phyloP scores from a whole-genome alignment of 2,329 filamentous ascomycete species.

The Metarhizium guizhouense region DNA sequence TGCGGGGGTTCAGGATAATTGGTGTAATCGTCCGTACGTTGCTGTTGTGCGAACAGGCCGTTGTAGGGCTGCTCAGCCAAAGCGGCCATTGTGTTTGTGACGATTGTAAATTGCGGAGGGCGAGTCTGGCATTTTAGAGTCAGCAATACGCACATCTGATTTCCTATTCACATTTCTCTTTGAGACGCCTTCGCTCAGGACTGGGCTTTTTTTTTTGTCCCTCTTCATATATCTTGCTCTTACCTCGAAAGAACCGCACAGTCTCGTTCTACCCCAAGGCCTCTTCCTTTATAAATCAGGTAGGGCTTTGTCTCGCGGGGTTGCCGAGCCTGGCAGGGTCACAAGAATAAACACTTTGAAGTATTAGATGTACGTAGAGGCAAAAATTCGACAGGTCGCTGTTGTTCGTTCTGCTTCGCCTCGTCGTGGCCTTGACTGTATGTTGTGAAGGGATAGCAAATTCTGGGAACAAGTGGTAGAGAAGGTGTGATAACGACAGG shows the following conservation, averaged over 20 bases:
- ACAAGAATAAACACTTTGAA: background rate
- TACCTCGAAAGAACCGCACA: background rate
- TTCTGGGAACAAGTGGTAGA: background rate
- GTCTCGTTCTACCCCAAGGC: background rate
- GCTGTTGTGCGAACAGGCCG: slow-evolving; percentile 10
- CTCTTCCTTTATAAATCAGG: background rate
- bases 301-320: background rate
- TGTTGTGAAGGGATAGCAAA: background rate
- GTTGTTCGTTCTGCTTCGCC: background rate
- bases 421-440: background rate
- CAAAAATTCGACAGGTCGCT: too few relatives aligned
- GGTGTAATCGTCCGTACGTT: slow-evolving; percentile 29
- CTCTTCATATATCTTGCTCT: background rate
- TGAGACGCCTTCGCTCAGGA: too few relatives aligned
- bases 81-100: slow-evolving; percentile 1
- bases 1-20: slow-evolving; percentile 39
- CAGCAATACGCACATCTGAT: background rate
- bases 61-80: slow-evolving; percentile 2
- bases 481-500: background rate
- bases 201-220: too few relatives aligned
- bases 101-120: background rate
- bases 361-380: background rate
- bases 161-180: too few relatives aligned
- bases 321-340: background rate
- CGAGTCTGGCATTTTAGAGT: background rate